Base-by-base conservation (phyloP, 2,329 filamentous ascomycete genomes). In the Pseudodiploospora longispora region DNA sequence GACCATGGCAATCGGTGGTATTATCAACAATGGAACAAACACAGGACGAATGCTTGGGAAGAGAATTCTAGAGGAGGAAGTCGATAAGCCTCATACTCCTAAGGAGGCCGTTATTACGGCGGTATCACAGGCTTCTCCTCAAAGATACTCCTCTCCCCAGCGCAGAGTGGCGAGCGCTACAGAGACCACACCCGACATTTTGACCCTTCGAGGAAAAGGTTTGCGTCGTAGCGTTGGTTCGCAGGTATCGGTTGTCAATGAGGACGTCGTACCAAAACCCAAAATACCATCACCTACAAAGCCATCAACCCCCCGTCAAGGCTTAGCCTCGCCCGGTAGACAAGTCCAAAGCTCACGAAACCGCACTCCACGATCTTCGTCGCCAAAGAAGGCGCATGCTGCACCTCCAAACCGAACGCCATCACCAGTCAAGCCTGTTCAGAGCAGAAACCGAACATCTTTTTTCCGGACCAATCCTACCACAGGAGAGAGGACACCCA, bases 1-100 rank as follows among this genome's bases (percentile, higher is more conserved):
- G 58, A 85, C 82, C 2, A 70, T 70, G 38, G 77, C 75, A 5
- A 67, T 85, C 38, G 82, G 83, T 7, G 70, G 72, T 6, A 85
- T 87, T 41, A 65, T 85, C 57, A 59, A 48, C 27, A 58, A 53
- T 31, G 52, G 43, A n/a, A 46, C 67, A 61, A 50, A 50, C 7
- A 51, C 46, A n/a, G 54, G 55, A 6, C 55, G 56, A 32, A 50
- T 65, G 50, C 56, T 62, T 32, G 77, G 72, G 6, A 81, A 76
- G 8, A 69, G 70, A 38, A 58, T 77, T 9, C 78, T 82, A 75
- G 76, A 82, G 52, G 63, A 75, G 50, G 79, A 82, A 54, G 71
- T 65, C 10, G 68, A 76, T 50, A 60, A 67, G 49, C 65, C 77
- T 29, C 70, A 75, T 40, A 64, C 59, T 35, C 62, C 67, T 5